Conservation (phyloP, 192 early-diverging fungal species). For the Umbelopsis ramanniana region DNA sequence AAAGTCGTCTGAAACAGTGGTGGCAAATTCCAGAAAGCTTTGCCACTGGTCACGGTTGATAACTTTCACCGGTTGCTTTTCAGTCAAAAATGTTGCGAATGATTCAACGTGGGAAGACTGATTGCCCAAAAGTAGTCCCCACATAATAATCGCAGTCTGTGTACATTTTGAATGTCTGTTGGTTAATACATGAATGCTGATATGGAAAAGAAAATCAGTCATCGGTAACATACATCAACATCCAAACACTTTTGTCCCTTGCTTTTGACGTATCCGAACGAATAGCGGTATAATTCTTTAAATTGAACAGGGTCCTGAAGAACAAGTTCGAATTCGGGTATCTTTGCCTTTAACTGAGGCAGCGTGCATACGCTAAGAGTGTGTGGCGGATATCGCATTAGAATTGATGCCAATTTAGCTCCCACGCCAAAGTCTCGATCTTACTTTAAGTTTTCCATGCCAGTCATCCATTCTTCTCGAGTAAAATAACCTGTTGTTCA, state of each 20-base stretch:
- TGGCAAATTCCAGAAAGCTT: constrained; percentile 65
- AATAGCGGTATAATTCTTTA: constrained; percentile 65
- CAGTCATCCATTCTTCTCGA: constrained; percentile 41
- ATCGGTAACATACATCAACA: constrained; percentile 51
- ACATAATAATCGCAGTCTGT: constrained; percentile 56
- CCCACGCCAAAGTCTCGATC: background rate
- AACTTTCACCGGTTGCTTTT: constrained; percentile 57
- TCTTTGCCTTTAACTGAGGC: constrained; percentile 39
- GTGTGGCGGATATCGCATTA: background rate
- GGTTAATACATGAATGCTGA: constrained; percentile 1
- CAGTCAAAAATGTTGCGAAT: constrained; percentile 56
- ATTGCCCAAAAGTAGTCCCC: constrained; percentile 52
- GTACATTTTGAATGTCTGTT: background rate
- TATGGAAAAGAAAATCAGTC: background rate
- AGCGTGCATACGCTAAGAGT: constrained; percentile 42
- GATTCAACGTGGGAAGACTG: constrained; percentile 45
- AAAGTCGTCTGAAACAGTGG: constrained; percentile 51
- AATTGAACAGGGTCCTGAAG: constrained; percentile 47
- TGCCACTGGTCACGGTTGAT: constrained; percentile 73
- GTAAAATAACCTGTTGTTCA: constrained; percentile 32
- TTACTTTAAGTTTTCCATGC: constrained; percentile 34
- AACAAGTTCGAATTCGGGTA: constrained; percentile 37
- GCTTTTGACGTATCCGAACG: constrained; percentile 67
- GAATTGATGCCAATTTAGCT: background rate
- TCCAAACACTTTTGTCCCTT: constrained; percentile 63